Evolutionary conservation across 345 rosid genomes (phyloP), one percentile per base, ranked within the genome.

Genomic region (Eucalyptus lansdowneana): DNA sequence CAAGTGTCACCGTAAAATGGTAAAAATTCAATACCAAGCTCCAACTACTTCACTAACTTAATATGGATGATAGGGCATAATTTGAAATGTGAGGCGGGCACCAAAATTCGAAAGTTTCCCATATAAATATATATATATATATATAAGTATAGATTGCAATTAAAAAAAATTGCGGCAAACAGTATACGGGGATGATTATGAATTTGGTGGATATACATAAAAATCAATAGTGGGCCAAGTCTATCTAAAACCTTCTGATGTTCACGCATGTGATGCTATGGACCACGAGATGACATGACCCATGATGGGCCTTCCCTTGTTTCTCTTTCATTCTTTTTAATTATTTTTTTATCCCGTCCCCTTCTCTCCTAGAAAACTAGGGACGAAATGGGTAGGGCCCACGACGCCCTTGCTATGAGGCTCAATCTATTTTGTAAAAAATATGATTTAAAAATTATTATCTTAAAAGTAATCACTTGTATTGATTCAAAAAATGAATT

Each of bases 381-480:
- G 34, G 34, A 29, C 11, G 15, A 62, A 29, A 13, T 0, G 19
- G 37, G 34, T 29, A 8, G 8, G 34, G 72, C 72, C 5, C 72
- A 54, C 8, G 27, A 54, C 0, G 22, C 56, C 4, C 4, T 51
- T 9, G 1, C 54, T 1, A 1, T 17, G 22, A 17, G 54, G 56
- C 9, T 56, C 27, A 56, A 9, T 56, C 11, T 56, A 56, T 56
- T 56, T 56, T 0, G 11, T 1, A 9, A 56, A 54, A 54, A 22
- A 21, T 21, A 56, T 9, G 1, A 56, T 56, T 22, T 56, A 2
- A 24, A 56, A 1, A 9, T 22, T 21, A 22, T 22, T 8, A 21
- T 22, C 11, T 4, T 24, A 22, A 56, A 9, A 56, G 0, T 56
- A 22, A 56, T 56, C 0, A 0, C 0, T 54, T 8, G 0, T 4